These are phyloP conservation scores for Porcisia deanei DNA, from an alignment of 208 protist species.

Conservation along the genomic window DNA sequence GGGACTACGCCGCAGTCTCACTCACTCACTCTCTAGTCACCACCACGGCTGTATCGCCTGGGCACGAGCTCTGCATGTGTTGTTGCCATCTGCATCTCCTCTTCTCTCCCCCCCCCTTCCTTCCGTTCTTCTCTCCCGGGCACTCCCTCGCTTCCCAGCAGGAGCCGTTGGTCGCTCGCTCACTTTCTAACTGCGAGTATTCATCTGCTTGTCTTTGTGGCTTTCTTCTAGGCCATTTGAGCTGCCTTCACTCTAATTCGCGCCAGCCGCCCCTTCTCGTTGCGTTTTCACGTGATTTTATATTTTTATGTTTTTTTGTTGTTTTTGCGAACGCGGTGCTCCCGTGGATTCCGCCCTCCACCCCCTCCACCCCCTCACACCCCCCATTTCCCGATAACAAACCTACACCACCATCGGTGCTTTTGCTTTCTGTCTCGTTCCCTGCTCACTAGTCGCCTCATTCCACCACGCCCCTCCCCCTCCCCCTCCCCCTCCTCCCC, in stretches of 20 bases:
- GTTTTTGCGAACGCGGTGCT: too few species aligned
- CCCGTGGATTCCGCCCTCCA: too few species aligned
- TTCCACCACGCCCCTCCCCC: too few species aligned
- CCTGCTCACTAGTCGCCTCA: not conserved
- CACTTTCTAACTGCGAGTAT: not conserved
- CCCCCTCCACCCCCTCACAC: not conserved
- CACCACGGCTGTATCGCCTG: not conserved
- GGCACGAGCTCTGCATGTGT: not conserved
- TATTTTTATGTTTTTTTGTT: too few species aligned
- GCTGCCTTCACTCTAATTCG: too few species aligned
- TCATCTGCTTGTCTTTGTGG: conserved; percentile 11
- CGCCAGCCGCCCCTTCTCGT: not conserved
- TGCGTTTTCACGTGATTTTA: too few species aligned
- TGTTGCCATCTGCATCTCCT: not conserved
- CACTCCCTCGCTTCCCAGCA: not conserved
- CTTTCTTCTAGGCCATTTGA: not conserved
- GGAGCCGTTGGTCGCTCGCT: not conserved
- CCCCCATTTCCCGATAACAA: not conserved
- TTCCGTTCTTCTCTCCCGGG: not conserved
- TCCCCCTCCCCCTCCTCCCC: too few species aligned
- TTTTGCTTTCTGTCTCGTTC: not conserved
- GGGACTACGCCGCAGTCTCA: not conserved
- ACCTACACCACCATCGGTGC: too few species aligned
- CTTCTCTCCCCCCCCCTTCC: conserved; percentile 6
- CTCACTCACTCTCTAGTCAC: not conserved